Evolutionary conservation across 1,284 basidiomycete species (phyloP).

Genomic region (Takashimella koratensis): DNA sequence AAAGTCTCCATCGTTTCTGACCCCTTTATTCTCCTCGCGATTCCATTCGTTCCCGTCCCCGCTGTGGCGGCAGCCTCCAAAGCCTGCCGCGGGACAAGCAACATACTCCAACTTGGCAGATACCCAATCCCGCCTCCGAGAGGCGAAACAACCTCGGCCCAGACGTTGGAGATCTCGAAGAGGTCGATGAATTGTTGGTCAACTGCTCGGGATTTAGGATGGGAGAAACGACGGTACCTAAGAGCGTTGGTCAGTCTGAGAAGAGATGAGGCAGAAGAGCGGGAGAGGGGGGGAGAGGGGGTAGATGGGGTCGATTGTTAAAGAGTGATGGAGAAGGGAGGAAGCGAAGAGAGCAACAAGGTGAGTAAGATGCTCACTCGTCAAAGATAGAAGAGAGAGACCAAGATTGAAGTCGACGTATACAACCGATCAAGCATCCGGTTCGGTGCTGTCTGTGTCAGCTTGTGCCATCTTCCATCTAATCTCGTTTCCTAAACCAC

Average conservation of each 20-base stretch:
- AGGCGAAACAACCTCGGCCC: conserved; percentile 29
- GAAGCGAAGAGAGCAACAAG: background rate
- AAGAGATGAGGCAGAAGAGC: conserved; percentile 35
- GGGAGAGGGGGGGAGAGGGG: conserved; percentile 54
- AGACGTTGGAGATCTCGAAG: conserved; percentile 44
- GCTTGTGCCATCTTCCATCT: too few species aligned
- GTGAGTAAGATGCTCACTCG: conserved; percentile 44
- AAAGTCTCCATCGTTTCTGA: too few species aligned
- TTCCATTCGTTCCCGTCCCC: too few species aligned
- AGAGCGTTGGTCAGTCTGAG: too few species aligned
- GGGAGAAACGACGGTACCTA: conserved; percentile 52
- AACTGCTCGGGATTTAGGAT: conserved; percentile 54
- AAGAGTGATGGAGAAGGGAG: background rate
- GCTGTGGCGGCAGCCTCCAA: too few species aligned
- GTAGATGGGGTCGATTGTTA: conserved; percentile 39
- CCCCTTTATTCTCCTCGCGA: too few species aligned
- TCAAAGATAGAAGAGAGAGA: conserved; percentile 56
- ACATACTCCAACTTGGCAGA: conserved; percentile 40
- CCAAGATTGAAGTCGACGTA: conserved; percentile 56
- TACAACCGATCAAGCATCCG: conserved; percentile 56
- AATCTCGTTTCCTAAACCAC: too few species aligned
- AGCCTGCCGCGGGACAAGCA: conserved; percentile 22
- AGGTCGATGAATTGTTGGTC: conserved; percentile 58
- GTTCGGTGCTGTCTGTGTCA: conserved; percentile 51
- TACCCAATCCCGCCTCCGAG: conserved; percentile 33